Evolutionary conservation across 2,329 filamentous ascomycete genomes (phyloP).

Genomic region (Hypoxylon sp.): DNA sequence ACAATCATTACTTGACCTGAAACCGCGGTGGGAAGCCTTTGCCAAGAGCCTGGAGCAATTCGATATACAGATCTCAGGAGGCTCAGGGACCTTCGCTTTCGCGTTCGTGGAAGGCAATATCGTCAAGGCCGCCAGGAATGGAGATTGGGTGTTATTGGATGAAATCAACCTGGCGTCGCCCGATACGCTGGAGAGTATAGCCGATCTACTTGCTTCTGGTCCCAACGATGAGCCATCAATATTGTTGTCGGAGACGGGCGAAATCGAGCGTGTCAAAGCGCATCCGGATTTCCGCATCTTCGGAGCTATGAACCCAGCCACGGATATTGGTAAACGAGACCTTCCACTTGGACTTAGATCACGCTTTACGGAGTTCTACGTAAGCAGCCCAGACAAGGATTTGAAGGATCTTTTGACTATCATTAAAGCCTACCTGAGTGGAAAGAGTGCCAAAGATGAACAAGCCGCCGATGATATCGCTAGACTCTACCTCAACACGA

Average conservation of each 20-base stretch:
- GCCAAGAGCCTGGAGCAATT: slow-evolving; percentile 81
- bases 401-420: slow-evolving; percentile 89
- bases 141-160: slow-evolving; percentile 96
- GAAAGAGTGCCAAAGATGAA: slow-evolving; percentile 78
- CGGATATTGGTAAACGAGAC: slow-evolving; percentile 96
- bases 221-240: slow-evolving; percentile 82
- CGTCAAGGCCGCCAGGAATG: slow-evolving; percentile 94
- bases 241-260: slow-evolving; percentile 91
- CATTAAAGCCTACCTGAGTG: slow-evolving; percentile 88
- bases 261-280: slow-evolving; percentile 89
- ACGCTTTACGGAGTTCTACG: slow-evolving; percentile 95
- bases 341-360: slow-evolving; percentile 89
- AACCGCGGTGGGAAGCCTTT: slow-evolving; percentile 85
- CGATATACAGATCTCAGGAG: slow-evolving; percentile 81
- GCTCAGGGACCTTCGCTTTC: slow-evolving; percentile 87
- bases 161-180: slow-evolving; percentile 97
- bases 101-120: slow-evolving; percentile 97
- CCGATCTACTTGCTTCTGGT: slow-evolving; percentile 85
- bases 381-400: slow-evolving; percentile 89
- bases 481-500: slow-evolving; percentile 88
- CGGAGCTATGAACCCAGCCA: slow-evolving; percentile 98
- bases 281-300: slow-evolving; percentile 97
- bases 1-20: slow-evolving; percentile 70
- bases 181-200: slow-evolving; percentile 94
- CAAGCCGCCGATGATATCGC: slow-evolving; percentile 85